Evolutionary conservation across 768 basidiomycete species (phyloP), one percentile per base, ranked within the genome.

Genomic region (Clitopilus hobsonii): DNA sequence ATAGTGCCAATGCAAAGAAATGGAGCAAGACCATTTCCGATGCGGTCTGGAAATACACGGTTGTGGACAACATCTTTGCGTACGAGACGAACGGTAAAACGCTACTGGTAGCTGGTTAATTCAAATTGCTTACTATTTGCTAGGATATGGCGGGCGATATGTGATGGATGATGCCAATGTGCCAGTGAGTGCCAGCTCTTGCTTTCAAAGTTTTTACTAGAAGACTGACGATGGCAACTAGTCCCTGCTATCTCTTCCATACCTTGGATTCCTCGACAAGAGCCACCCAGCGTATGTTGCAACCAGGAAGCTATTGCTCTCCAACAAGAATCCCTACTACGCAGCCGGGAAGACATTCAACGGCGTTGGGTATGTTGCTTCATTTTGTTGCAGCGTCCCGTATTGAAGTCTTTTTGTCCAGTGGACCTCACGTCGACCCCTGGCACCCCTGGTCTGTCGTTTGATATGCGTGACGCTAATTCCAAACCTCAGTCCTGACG

Each of bases 161-260:
- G 80, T 89, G 18, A 91, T 91, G 89, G 89, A 91, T 60, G 89
- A 91, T 60, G 89, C 89, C 5, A 91, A 91, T 59, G 89, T 91
- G 38, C 89, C 89, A 4, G 88, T 89, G 66, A 61, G 84, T 66
- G 3, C 18, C 14, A 45, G n/a, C 20, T 16, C 11, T 48, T 10
- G 29, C 27, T 16, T 29, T 7, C 13, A 20, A 10, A 30, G 3
- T 29, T 18, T 20, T 16, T 47, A 58, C 25, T 38, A 25, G 54
- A n/a, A 49, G 29, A 25, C 14, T 28, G 20, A 51, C 32, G 8
- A 18, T n/a, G 16, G 41, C 41, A 30, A 22, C 1, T 58, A 90
- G 88, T 88, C 88, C 0, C 72, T 91, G n/a, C 69, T 91, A 22
- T 86, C 89, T 0, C 75, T 91, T 28, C 89, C 89, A 10, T 91